phyloP scores from a whole-genome alignment of 1,284 basidiomycete species.

The Acaromyces ingoldii region DNA sequence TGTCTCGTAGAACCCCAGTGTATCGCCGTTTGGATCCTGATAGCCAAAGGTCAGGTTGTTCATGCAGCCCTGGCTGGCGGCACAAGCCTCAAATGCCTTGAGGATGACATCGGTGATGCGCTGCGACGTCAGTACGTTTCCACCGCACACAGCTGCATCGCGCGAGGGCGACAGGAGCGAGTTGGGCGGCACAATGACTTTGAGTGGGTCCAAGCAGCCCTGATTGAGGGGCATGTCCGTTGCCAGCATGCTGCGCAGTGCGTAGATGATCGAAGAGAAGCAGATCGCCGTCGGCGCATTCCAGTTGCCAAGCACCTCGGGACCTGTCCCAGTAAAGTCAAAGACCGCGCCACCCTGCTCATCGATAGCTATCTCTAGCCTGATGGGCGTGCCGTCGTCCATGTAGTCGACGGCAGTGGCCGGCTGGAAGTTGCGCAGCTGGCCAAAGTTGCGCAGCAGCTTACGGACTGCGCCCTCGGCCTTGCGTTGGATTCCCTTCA shows the following conservation, averaged over 20 bases:
- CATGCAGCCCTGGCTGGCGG: constrained; percentile 83
- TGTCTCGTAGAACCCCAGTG: constrained; percentile 94
- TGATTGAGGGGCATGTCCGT: constrained; percentile 89
- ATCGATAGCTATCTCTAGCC: constrained; percentile 74
- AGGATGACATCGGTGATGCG: constrained; percentile 91
- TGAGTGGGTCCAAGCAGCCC: constrained; percentile 66
- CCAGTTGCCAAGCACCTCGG: constrained; percentile 81
- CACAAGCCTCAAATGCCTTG: constrained; percentile 84
- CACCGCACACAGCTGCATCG: constrained; percentile 79
- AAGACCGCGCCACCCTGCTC: constrained; percentile 74
- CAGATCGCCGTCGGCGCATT: constrained; percentile 71
- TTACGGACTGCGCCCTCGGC: constrained; percentile 83
- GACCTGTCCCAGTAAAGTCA: constrained; percentile 78
- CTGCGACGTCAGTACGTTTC: constrained; percentile 87
- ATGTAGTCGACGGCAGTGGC: constrained; percentile 64
- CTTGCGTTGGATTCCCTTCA: constrained; percentile 67
- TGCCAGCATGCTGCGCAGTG: constrained; percentile 86
- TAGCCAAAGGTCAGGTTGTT: constrained; percentile 87
- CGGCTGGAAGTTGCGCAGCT: constrained; percentile 60
- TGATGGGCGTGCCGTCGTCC: constrained; percentile 60
- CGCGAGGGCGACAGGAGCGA: constrained; percentile 73
- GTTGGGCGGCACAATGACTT: constrained; percentile 74
- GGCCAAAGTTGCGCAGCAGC: constrained; percentile 71
- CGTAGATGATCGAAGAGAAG: constrained; percentile 87
- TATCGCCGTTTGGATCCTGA: constrained; percentile 82